Conservation (phyloP, 768 basidiomycete species). For the Lyophyllum atratum region DNA sequence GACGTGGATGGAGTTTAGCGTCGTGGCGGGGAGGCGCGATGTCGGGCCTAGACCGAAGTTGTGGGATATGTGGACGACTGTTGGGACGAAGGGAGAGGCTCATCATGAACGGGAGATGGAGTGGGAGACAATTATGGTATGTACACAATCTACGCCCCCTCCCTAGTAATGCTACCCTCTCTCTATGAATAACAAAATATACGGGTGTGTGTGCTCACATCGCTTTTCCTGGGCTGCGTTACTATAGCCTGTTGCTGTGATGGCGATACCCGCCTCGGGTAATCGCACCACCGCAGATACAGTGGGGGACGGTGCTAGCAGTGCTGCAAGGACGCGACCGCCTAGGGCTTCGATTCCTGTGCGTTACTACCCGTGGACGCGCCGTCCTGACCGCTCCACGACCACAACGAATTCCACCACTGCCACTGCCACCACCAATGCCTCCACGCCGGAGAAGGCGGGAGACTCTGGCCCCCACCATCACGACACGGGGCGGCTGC, state of each 20-base stretch:
- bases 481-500: constrained; percentile 6
- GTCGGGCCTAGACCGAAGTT: constrained; percentile 39
- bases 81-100: constrained; percentile 7
- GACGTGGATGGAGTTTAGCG: not conserved
- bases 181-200: not conserved
- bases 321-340: not conserved
- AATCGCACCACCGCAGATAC: not conserved
- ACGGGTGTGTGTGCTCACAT: not conserved
- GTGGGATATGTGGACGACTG: constrained; percentile 44
- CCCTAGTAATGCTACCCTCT: too few species aligned
- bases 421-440: not conserved
- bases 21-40: not conserved
- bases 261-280: not conserved
- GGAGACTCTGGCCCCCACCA: not conserved
- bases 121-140: constrained; percentile 47
- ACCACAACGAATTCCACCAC: not conserved
- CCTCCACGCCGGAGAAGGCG: not conserved
- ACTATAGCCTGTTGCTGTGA: constrained; percentile 19
- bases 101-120: constrained; percentile 10
- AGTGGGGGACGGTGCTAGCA: not conserved
- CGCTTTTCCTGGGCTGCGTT: not conserved
- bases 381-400: not conserved
- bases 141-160: constrained; percentile 18
- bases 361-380: constrained; percentile 5
- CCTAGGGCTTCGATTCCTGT: not conserved